Base-by-base conservation (phyloP, 257 asterid species). In the Catharanthus roseus region DNA sequence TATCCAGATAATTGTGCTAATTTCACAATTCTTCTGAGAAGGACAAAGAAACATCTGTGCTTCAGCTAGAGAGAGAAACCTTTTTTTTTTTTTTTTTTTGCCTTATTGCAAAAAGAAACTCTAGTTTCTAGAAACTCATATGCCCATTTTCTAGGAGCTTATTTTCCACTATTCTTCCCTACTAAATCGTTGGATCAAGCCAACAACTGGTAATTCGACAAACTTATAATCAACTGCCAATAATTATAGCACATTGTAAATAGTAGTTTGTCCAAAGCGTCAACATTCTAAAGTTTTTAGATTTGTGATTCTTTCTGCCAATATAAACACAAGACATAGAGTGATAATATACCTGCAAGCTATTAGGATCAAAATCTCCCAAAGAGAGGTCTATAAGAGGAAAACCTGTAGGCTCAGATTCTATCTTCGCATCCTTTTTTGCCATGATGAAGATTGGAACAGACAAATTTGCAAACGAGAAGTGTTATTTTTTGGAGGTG, bases 331-430 rank as follows among this genome's bases (percentile, higher is more conserved):
- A 62, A 34, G 26, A 62, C 34, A 62, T 21, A 18, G 10, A 45
- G 38, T 18, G 61, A 67, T 1, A 39, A 44, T 68, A 18, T 83
- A 90, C 96, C 98, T 92, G 96, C 80, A 92, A 86, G 81, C 85
- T 65, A 71, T 65, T 82, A 73, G 84, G 83, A 84, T 90, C 96
- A 78, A 92, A 86, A 54, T 80, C 88, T 80, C 47, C 89, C 74
- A 76, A 69, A 68, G 91, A 42, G 79, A 75, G 76, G 76, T 88
- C 96, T 55, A 82, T 75, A 21, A 77, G 85, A 71, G 95, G 92
- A 70, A 82, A 69, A 53, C 81, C 82, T n/a, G 83, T 69, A 49
- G 63, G 79, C 77, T 85, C 85, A 56, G 79, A 80, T 83, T 89
- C 91, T 81, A 75, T 71, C 76, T 82, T 85, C 76, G 68, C 93